These are phyloP conservation scores for Didymella segeticola DNA, from an alignment of 2,329 filamentous ascomycete species.

Conservation along the genomic window DNA sequence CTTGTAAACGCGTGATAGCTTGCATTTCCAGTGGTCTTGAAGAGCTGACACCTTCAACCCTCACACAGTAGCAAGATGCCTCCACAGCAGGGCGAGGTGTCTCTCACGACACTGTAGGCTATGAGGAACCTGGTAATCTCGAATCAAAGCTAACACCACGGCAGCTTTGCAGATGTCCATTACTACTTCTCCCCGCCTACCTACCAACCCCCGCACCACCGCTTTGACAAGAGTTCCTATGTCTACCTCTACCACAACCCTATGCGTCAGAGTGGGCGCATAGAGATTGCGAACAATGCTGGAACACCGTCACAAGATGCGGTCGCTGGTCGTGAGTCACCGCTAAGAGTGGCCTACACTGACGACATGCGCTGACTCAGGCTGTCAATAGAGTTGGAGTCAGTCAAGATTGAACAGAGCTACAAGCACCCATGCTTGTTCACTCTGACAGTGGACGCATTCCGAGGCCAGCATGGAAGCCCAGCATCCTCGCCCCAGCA, in stretches of 20 bases:
- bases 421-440: constrained; percentile 77
- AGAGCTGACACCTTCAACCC: constrained; percentile 13
- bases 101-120: constrained; percentile 56
- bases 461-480: constrained; percentile 39
- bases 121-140: background rate
- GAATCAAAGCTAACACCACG: constrained; percentile 17
- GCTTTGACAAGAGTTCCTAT: constrained; percentile 81
- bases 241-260: constrained; percentile 81
- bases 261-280: constrained; percentile 68
- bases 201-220: constrained; percentile 74
- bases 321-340: constrained; percentile 73
- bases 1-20: constrained; percentile 7
- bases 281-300: constrained; percentile 78
- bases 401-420: constrained; percentile 70
- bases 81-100: constrained; percentile 55
- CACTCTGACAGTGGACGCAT: constrained; percentile 66
- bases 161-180: constrained; percentile 78
- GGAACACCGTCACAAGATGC: constrained; percentile 80
- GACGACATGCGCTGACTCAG: constrained; percentile 27
- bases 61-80: constrained; percentile 50
- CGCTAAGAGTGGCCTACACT: background rate
- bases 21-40: constrained; percentile 13
- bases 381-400: constrained; percentile 65
- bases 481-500: constrained; percentile 53
- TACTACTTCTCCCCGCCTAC: constrained; percentile 77